These are phyloP conservation scores for Exserohilum turcica DNA, from an alignment of 2,329 filamentous ascomycete genomes.

Conservation along the genomic window DNA sequence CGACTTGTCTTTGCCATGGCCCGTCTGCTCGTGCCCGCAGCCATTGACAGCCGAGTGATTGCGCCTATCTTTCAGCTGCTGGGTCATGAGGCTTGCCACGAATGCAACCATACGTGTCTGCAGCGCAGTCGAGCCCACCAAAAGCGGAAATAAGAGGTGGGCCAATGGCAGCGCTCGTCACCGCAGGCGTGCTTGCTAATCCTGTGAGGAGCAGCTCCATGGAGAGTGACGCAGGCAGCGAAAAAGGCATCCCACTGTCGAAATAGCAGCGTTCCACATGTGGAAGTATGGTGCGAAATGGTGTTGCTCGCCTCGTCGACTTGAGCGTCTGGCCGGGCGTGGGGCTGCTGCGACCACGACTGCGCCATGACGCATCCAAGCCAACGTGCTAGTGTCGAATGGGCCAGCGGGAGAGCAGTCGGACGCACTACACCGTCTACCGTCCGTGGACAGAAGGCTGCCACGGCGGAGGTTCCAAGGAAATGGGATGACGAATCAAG, in stretches of 20 bases:
- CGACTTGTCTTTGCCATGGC: conserved; percentile 3
- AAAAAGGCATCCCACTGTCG: conserved; percentile 3
- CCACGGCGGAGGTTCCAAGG: neutral
- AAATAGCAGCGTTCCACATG: conserved; percentile 3
- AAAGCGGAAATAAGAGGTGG: conserved; percentile 2
- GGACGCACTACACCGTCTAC: neutral
- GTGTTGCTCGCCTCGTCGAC: conserved; percentile 5
- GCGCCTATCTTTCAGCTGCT: conserved; percentile 15
- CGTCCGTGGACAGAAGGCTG: neutral
- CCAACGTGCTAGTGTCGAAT: neutral
- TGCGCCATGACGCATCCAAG: conserved; percentile 6
- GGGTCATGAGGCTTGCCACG: conserved; percentile 6
- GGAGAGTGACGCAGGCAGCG: conserved; percentile 1
- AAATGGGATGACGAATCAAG: conserved; percentile 5
- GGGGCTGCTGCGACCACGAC: too few relatives aligned
- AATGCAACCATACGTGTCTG: conserved; percentile 15
- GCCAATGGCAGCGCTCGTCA: neutral
- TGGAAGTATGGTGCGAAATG: conserved; percentile 13
- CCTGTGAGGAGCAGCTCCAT: neutral
- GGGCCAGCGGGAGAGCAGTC: neutral
- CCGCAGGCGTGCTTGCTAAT: conserved; percentile 2
- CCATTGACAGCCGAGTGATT: conserved; percentile 12
- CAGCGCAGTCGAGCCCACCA: conserved; percentile 1
- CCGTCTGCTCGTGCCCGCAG: conserved; percentile 2
- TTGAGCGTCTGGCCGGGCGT: conserved; percentile 10